phyloP scores from a whole-genome alignment of 345 rosid genomes.

The Toxicodendron radicans region DNA sequence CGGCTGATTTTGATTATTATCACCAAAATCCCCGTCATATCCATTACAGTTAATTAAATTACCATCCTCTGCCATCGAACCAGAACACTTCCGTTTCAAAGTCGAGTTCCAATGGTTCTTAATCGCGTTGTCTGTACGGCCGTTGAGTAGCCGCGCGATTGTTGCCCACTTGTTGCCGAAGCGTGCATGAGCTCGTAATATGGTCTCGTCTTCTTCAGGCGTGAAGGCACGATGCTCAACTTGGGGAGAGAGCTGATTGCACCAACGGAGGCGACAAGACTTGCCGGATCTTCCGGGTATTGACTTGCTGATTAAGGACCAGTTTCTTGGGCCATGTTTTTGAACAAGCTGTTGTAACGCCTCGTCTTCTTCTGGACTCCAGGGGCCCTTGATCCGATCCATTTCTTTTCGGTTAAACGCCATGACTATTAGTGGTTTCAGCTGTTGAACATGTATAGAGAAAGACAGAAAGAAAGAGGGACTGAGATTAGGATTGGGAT shows the following conservation, averaged over 20 bases:
- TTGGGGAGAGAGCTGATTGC: conserved; percentile 92
- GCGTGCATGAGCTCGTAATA: conserved; percentile 75
- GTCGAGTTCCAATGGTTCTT: conserved; percentile 99
- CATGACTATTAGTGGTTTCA: conserved; percentile 10
- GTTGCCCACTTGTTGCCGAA: conserved; percentile 98
- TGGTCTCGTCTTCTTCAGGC: conserved; percentile 74
- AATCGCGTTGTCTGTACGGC: conserved; percentile 91
- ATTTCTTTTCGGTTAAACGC: conserved; percentile 40
- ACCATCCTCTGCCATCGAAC: conserved; percentile 39
- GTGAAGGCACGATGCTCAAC: conserved; percentile 87
- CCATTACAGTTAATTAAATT: conserved; percentile 34
- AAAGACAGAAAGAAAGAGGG: conserved; percentile 25
- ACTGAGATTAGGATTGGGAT: no score
- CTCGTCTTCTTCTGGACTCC: conserved; percentile 97
- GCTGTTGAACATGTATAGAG: conserved; percentile 8
- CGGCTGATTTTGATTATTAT: conserved; percentile 40
- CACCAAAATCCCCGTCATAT: conserved; percentile 53
- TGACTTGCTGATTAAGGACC: conserved; percentile 92
- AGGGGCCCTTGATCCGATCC: conserved; percentile 95
- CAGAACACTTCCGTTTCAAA: conserved; percentile 70
- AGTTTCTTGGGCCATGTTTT: conserved; percentile 84
- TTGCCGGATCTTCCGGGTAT: conserved; percentile 93
- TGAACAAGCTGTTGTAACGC: conserved; percentile 64
- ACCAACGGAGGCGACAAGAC: conserved; percentile 91
- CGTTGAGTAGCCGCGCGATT: conserved; percentile 84